Conservation (phyloP, 768 basidiomycete species). For the Agrocybe chaxingu region DNA sequence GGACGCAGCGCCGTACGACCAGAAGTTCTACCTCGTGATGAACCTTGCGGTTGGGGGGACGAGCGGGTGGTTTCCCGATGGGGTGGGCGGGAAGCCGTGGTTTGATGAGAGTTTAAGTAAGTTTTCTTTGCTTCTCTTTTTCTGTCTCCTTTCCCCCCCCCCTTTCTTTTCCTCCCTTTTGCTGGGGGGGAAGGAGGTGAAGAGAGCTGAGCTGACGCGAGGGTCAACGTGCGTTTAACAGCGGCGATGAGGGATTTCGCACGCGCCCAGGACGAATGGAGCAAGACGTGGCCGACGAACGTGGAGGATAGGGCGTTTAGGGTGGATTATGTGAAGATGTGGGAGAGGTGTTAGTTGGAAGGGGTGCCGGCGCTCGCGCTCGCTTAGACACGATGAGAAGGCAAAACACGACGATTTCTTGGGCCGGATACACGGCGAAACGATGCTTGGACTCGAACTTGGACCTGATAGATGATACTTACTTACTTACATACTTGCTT, state of each 20-base stretch:
- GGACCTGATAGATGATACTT: too few relatives aligned
- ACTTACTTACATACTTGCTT: too few relatives aligned
- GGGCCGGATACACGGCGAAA: too few relatives aligned
- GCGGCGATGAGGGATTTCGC: constrained; percentile 76
- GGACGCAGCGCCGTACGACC: constrained; percentile 78
- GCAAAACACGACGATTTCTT: too few relatives aligned
- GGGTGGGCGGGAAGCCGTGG: constrained; percentile 73
- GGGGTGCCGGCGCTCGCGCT: background rate
- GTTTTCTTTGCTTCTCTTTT: constrained; percentile 17
- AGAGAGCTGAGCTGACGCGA: too few relatives aligned
- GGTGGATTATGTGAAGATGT: constrained; percentile 60
- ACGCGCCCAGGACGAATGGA: constrained; percentile 58
- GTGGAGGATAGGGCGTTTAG: constrained; percentile 62
- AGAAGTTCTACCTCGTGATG: constrained; percentile 76
- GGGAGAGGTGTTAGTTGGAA: constrained; percentile 31
- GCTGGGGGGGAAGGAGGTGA: too few relatives aligned
- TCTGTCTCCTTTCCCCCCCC: too few relatives aligned
- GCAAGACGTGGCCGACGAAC: constrained; percentile 62
- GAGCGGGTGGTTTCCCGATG: constrained; percentile 88
- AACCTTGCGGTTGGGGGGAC: constrained; percentile 79
- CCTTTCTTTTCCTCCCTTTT: too few relatives aligned
- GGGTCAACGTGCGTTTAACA: too few relatives aligned
- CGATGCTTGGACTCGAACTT: too few relatives aligned
- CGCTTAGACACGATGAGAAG: too few relatives aligned
- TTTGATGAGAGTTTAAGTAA: constrained; percentile 55